Evolutionary conservation across 78 protist species (phyloP).

Genomic region (Dictyostelium discoideum): dicty_2.7 NC_007091.3:862501-863000

Average conservation of each 20-base stretch:
- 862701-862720: not conserved
- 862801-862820: not conserved
- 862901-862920: not conserved
- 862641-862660: not conserved
- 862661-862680: not conserved
- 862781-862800: not conserved
- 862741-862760: not conserved
- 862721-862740: too few relatives aligned
- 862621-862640: not conserved
- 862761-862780: not conserved
- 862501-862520: not conserved
- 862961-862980: not conserved
- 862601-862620: not conserved
- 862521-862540: not conserved
- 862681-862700: not conserved
- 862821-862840: not conserved
- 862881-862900: not conserved
- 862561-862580: not conserved
- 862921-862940: not conserved
- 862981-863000: not conserved
- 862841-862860: not conserved
- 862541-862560: not conserved
- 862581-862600: not conserved
- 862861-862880: slow-evolving; percentile 13
- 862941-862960: not conserved